Conservation (phyloP, 2,329 filamentous ascomycete species). For the Colletotrichum musae region DNA sequence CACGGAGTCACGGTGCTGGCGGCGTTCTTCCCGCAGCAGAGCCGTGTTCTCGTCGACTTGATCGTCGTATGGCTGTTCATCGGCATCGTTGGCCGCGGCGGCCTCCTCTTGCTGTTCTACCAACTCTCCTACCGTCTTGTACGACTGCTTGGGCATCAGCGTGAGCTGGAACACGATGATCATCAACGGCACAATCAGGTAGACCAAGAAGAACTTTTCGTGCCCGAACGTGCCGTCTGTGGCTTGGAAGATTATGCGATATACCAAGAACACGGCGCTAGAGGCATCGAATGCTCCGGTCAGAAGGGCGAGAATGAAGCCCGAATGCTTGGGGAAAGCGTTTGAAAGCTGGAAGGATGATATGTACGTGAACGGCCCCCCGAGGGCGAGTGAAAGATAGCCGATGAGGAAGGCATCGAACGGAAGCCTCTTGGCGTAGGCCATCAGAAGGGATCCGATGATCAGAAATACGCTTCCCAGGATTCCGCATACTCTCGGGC, state of each 20-base stretch:
- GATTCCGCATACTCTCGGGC: constrained; percentile 82
- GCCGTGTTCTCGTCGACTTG: constrained; percentile 72
- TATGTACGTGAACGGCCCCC: constrained; percentile 86
- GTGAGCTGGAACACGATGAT: constrained; percentile 78
- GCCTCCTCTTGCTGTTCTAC: constrained; percentile 78
- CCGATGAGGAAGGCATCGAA: constrained; percentile 84
- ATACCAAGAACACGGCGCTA: constrained; percentile 82
- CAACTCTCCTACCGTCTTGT: constrained; percentile 89
- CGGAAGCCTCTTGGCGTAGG: constrained; percentile 73
- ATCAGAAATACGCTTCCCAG: constrained; percentile 79
- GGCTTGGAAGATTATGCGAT: constrained; percentile 78
- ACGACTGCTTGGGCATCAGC: constrained; percentile 81
- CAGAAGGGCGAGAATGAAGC: constrained; percentile 83
- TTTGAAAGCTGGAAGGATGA: constrained; percentile 89
- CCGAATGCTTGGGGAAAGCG: constrained; percentile 82
- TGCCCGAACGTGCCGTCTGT: constrained; percentile 70
- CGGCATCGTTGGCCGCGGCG: constrained; percentile 48
- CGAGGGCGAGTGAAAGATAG: constrained; percentile 83
- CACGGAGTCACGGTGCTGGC: constrained; percentile 72
- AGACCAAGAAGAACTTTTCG: constrained; percentile 78
- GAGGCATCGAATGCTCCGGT: constrained; percentile 89
- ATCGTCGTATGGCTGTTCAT: constrained; percentile 62
- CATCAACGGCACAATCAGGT: constrained; percentile 78
- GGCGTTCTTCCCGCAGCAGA: constrained; percentile 69
- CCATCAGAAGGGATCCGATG: constrained; percentile 80